phyloP scores from a whole-genome alignment of 1,284 basidiomycete species.

The Ustilago curta region DNA sequence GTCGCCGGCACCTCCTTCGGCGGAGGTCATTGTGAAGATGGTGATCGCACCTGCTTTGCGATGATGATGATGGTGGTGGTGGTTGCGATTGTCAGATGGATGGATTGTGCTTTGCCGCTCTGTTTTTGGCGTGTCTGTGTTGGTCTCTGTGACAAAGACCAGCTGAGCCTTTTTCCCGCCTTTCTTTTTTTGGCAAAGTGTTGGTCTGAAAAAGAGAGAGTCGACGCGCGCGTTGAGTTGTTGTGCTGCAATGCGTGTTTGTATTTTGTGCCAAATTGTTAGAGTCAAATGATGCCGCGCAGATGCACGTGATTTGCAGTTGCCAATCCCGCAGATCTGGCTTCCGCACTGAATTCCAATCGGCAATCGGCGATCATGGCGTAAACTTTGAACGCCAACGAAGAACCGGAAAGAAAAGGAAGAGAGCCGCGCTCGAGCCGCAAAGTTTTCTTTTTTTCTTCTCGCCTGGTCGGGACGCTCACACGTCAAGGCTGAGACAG shows the following conservation, averaged over 20 bases:
- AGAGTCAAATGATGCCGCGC: constrained; percentile 1
- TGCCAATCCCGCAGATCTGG: neutral
- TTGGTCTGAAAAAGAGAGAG: constrained; percentile 10
- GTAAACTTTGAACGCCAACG: neutral
- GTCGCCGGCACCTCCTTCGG: constrained; percentile 11
- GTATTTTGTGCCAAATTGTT: constrained; percentile 10
- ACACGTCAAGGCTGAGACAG: too few species aligned
- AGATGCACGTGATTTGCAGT: constrained; percentile 11
- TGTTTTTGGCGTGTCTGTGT: neutral
- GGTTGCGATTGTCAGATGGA: neutral
- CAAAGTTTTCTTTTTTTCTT: too few species aligned
- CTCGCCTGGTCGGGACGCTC: too few species aligned
- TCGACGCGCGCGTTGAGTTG: neutral
- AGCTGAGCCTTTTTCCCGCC: neutral
- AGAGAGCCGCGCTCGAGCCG: too few species aligned
- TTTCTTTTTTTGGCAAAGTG: neutral
- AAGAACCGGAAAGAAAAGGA: neutral
- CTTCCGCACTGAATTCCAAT: neutral
- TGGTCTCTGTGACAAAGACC: constrained; percentile 3
- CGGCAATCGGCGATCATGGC: constrained; percentile 16
- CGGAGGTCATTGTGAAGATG: constrained; percentile 26
- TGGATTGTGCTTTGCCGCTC: neutral
- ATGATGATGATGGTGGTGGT: constrained; percentile 1
- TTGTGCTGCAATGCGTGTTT: constrained; percentile 5
- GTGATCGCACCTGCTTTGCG: neutral